Evolutionary conservation across 139 green algal genomes (phyloP).

Genomic region (Chlamydomonas urium): DNA sequence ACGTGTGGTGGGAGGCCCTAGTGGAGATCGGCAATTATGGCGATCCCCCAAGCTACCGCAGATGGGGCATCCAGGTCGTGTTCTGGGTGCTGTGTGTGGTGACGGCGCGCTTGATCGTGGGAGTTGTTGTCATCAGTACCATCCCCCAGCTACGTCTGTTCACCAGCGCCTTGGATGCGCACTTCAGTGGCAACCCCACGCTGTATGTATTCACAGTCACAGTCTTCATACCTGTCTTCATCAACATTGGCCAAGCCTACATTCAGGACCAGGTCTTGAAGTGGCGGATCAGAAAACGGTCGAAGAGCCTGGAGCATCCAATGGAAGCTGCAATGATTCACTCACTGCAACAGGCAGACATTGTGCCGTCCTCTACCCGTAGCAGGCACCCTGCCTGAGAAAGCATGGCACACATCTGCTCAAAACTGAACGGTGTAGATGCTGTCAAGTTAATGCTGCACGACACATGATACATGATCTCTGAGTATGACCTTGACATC

Average conservation of each 20-base stretch:
- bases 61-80: constrained; percentile 22
- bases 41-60: constrained; percentile 3
- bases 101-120: constrained; percentile 29
- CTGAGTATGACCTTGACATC: too few species aligned
- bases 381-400: too few species aligned
- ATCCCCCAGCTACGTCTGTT: constrained; percentile 7
- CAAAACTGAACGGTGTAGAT: too few species aligned
- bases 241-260: constrained; percentile 43
- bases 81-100: constrained; percentile 37
- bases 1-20: constrained; percentile 15
- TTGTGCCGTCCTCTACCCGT: too few species aligned
- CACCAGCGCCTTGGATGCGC: constrained; percentile 16
- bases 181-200: constrained; percentile 20
- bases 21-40: constrained; percentile 28
- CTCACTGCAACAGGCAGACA: too few species aligned
- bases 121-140: constrained; percentile 15
- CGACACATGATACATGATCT: too few species aligned
- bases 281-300: constrained; percentile 6
- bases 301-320: too few species aligned
- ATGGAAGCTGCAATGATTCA: too few species aligned
- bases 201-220: constrained; percentile 35
- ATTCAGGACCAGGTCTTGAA: constrained; percentile 45
- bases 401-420: too few species aligned
- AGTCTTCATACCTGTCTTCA: constrained; percentile 29
- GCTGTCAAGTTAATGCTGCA: too few species aligned